Base-by-base conservation (phyloP, 768 basidiomycete genomes). In the Suillus lakei region DNA sequence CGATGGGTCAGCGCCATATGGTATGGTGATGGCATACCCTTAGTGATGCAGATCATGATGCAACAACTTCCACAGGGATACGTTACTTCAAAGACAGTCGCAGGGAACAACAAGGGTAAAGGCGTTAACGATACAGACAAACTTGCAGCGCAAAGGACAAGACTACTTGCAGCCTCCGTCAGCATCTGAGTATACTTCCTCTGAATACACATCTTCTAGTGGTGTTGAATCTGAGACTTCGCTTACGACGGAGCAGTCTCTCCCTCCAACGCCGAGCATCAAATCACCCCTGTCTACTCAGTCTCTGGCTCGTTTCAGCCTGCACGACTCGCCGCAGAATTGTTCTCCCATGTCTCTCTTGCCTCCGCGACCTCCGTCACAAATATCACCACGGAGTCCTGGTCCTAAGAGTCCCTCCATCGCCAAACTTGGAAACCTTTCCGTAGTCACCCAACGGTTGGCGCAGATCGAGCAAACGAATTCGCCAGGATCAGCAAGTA, bases 1-100 rank as follows among this genome's bases (percentile, higher is more conserved):
- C 83, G 82, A 10, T 93, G 91, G 91, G 83, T 93, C 59, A 89
- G 88, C 69, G 85, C 88, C 4, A 86, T 92, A 55, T 93, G 91
- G 91, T 91, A 73, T 71, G 81, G 13, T 32, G 28, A 38, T 39
- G 39, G 32, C 58, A 39, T 56, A 12, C 9, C 26, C 43, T 38
- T 54, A 15, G 2, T 39, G 12, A 66, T 59, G 8, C 39, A 32
- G 28, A 43, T 50, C n/a, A n/a, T 28, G 4, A 1, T 61, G 44
- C 53, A 64, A 32, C 69, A 65, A 10, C 30, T 50, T 44, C 63
- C 44, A 5, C 68, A 90, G 90, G 90, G 88, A 91, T 71, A 79
- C 80, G 5, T 79, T 91, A 30, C 77, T 91, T 38, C 48, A 41
- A 46, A 48, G 41, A 23, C 55, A 10, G 30, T 48, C 53, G 7